Conservation (phyloP, 129 eudicot species). For the Erigeron canadensis region DNA sequence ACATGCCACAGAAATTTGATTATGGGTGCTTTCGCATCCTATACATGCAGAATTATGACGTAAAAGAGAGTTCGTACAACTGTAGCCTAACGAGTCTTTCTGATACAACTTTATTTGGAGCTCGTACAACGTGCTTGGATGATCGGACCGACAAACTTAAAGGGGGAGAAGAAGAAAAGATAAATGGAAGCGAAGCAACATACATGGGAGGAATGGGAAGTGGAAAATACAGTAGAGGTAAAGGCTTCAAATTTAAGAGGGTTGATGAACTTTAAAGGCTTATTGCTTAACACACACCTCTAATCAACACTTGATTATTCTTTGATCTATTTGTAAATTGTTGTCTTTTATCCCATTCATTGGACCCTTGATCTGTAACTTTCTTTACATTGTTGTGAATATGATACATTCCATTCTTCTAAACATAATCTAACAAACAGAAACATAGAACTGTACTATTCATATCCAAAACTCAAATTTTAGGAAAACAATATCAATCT, state of each 20-base stretch:
- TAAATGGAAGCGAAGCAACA: conserved; percentile 34
- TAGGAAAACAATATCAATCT: conserved; percentile 17
- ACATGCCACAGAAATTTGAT: background rate
- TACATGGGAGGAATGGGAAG: conserved; percentile 30
- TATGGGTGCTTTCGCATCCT: conserved; percentile 11
- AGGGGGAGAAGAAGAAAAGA: conserved; percentile 25
- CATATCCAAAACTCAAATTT: background rate
- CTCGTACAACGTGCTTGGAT: conserved; percentile 31
- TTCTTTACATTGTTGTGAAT: conserved; percentile 16
- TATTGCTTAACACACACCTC: conserved; percentile 21
- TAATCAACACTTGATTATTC: conserved; percentile 18
- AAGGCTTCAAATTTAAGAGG: conserved; percentile 28
- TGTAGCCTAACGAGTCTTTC: conserved; percentile 11
- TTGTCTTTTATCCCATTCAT: conserved; percentile 24
- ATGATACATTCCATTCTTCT: conserved; percentile 19
- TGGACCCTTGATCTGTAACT: conserved; percentile 24
- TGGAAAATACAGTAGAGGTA: conserved; percentile 26
- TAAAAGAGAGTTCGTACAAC: conserved; percentile 12
- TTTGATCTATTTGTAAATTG: conserved; percentile 33
- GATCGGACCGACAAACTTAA: conserved; percentile 20
- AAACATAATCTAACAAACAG: background rate
- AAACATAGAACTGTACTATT: background rate
- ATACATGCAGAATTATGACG: conserved; percentile 30
- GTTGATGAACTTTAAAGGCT: conserved; percentile 27
- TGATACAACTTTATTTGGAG: conserved; percentile 18